Evolutionary conservation across 306 rosid genomes (phyloP), one percentile per base, ranked within the genome.

Genomic region (Ceratonia siliqua): DNA sequence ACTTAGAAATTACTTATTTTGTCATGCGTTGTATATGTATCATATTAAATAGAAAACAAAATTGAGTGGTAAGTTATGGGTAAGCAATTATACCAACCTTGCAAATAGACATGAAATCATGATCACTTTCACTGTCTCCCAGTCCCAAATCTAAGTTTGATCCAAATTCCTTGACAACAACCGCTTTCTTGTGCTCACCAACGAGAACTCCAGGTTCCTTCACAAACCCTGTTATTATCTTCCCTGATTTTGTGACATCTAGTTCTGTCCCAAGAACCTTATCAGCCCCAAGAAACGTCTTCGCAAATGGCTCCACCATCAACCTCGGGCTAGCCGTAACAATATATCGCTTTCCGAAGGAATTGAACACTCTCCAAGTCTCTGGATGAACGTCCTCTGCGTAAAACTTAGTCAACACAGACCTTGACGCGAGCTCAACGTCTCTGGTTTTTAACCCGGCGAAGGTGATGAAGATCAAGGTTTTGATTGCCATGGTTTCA

Each of bases 91-190:
- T 43, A 72, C 74, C 15, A 62, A 90, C 99, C 99, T 90, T 88
- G 93, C 98, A 94, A 81, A 91, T 53, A 3, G 97, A 92, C 97
- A 94, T 92, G 89, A 94, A 94, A n/a, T 90, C 92, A 64, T 85
- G 85, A 75, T 94, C 97, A 35, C 89, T 86, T 48, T 86, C 75
- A 82, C 92, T 76, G 61, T 94, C 97, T 28, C 99, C 99, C 0
- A 94, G 78, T 11, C 96, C 99, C 80, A 94, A 78, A 79, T 94
- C 95, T 13, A 81, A 66, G 62, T 75, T 45, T 2, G 79, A 8
- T 10, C 88, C 91, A 68, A 94, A 86, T 54, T 94, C 96, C 43
- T 81, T 81, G 0, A 87, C 41, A 42, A 92, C 12, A 24, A 85
- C 97, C 0, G 20, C 77, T 82, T 91, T 92, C 74, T 94, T 94